These are phyloP conservation scores for Apophysomyces ossiformis DNA, from an alignment of 371 early-diverging fungal species.

Conservation along the genomic window DNA sequence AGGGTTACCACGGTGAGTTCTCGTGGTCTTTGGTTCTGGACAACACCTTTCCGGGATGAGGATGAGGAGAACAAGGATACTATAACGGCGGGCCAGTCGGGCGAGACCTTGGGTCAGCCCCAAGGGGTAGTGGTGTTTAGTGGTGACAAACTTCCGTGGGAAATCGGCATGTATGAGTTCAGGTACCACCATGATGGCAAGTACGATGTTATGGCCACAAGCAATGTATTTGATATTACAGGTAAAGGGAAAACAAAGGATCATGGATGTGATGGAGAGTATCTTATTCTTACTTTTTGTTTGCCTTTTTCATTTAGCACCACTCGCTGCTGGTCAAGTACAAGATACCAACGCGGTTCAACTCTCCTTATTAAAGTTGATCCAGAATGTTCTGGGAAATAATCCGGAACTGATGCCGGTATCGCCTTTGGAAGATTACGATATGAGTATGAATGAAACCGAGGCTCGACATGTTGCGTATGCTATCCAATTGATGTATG, in stretches of 20 bases:
- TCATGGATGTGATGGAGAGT: too few relatives aligned
- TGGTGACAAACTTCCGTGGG: slow-evolving; percentile 73
- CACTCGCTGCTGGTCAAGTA: slow-evolving; percentile 18
- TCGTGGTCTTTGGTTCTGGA: slow-evolving; percentile 57
- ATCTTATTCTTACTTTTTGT: too few relatives aligned
- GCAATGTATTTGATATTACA: slow-evolving; percentile 74
- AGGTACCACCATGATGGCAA: slow-evolving; percentile 80
- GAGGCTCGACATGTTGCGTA: slow-evolving; percentile 73
- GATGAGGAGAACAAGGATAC: slow-evolving; percentile 1
- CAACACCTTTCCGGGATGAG: slow-evolving; percentile 2
- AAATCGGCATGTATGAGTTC: slow-evolving; percentile 79
- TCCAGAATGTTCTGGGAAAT: slow-evolving; percentile 29
- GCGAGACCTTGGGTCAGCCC: slow-evolving; percentile 7
- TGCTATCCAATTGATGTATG: slow-evolving; percentile 73
- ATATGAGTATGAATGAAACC: slow-evolving; percentile 52
- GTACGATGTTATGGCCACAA: slow-evolving; percentile 72
- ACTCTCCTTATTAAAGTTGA: slow-evolving; percentile 21
- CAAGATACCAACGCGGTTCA: slow-evolving; percentile 24
- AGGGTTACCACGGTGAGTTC: slow-evolving; percentile 69
- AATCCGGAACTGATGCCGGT: slow-evolving; percentile 52
- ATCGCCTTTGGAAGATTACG: slow-evolving; percentile 48
- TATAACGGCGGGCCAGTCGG: not conserved
- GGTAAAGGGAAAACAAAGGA: slow-evolving; percentile 27
- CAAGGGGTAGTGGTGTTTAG: slow-evolving; percentile 50
- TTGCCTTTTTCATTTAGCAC: not conserved